Conservation (phyloP, 2,329 filamentous ascomycete genomes). For the Talaromyces rugulosus region DNA sequence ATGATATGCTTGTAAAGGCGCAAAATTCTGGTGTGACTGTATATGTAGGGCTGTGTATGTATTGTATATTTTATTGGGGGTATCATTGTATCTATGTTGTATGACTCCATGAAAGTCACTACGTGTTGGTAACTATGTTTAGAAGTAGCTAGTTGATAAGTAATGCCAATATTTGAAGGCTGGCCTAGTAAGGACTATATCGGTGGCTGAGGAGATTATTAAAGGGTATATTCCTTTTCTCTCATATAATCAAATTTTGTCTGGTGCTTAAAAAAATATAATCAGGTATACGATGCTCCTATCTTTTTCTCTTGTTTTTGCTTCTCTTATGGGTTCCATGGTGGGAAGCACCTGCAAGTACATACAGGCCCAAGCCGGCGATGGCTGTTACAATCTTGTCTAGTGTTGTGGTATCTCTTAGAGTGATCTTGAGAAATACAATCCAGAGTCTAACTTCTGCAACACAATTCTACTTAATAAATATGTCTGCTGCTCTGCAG, state of each 20-base stretch:
- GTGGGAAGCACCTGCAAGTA: neutral
- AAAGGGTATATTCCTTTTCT: neutral
- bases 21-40: neutral
- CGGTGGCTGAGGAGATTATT: neutral
- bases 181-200: neutral
- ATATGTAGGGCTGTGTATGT: neutral
- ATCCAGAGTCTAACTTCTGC: conserved; percentile 10
- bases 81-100: too few species aligned
- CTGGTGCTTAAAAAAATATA: neutral
- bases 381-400: conserved; percentile 14
- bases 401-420: conserved; percentile 13
- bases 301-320: neutral
- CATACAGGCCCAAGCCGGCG: neutral
- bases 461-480: conserved; percentile 21
- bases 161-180: neutral
- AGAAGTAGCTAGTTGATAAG: neutral
- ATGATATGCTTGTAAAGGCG: too few species aligned
- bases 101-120: neutral
- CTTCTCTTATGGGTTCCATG: neutral
- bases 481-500: conserved; percentile 20
- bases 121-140: neutral
- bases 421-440: conserved; percentile 13
- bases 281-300: neutral
- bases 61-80: neutral
- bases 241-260: neutral